A percentile compares a stretch with the other conserved stretches of the same genome.
These are phyloP conservation scores for Gastroboletus turbinatus DNA, from an alignment of 1,284 basidiomycete genomes.

Conservation along the genomic window DNA sequence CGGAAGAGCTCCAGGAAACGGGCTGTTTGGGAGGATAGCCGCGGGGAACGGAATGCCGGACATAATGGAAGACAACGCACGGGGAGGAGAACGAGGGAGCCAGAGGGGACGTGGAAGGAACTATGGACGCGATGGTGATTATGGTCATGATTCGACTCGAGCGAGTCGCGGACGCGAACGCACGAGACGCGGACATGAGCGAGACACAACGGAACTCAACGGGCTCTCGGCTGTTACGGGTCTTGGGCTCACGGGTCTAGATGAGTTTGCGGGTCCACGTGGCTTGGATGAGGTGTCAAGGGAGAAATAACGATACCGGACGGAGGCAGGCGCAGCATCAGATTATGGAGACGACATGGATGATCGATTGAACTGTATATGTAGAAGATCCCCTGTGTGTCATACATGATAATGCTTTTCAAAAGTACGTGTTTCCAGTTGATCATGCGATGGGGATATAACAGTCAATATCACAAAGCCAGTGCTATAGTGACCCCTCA, in stretches of 20 bases:
- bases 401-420: neutral
- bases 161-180: conserved; percentile 15
- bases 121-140: neutral
- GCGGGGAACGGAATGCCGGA: neutral
- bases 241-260: conserved; percentile 31
- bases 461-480: neutral
- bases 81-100: neutral
- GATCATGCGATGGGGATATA: neutral
- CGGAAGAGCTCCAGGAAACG: conserved; percentile 31
- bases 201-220: conserved; percentile 11
- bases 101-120: conserved; percentile 1
- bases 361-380: neutral
- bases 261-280: conserved; percentile 15
- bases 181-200: conserved; percentile 3
- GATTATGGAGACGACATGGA: no score
- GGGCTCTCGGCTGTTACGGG: conserved; percentile 30
- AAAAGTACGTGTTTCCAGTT: neutral
- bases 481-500: conserved; percentile 47
- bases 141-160: neutral
- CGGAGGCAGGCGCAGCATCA: neutral
- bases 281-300: conserved; percentile 8
- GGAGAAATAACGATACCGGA: conserved; percentile 5
- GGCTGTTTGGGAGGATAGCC: neutral
- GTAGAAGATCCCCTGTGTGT: neutral
- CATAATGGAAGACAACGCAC: neutral